Evolutionary conservation across 1,139 yeast genomes (phyloP).

Genomic region (Candida pseudoviswanathii): DNA sequence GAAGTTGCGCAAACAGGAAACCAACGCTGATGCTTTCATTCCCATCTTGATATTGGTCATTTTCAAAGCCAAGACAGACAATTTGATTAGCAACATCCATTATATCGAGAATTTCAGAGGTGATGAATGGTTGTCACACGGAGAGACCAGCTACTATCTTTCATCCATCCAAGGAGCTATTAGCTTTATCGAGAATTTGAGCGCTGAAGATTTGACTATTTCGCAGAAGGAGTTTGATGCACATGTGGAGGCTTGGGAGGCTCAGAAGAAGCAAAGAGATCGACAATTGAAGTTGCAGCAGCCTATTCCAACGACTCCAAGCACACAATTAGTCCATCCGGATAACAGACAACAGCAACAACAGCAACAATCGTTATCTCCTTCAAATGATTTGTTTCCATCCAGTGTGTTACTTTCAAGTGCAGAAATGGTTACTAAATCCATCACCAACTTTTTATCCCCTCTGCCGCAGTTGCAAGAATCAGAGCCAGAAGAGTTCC

Average conservation of each 20-base stretch:
- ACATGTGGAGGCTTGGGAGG: conserved; percentile 53
- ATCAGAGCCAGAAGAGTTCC: conserved; percentile 6
- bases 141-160: conserved; percentile 87
- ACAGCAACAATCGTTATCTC: conserved; percentile 1
- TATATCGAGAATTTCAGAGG: conserved; percentile 85
- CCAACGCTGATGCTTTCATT: conserved; percentile 89
- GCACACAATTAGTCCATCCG: conserved; percentile 16
- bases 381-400: conserved; percentile 40
- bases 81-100: conserved; percentile 73
- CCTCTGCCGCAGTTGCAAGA: conserved; percentile 36
- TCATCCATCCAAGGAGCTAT: conserved; percentile 88
- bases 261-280: conserved; percentile 25
- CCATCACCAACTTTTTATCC: conserved; percentile 46
- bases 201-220: conserved; percentile 61
- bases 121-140: conserved; percentile 66
- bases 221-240: conserved; percentile 55
- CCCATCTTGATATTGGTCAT: conserved; percentile 84
- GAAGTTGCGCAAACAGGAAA: conserved; percentile 68
- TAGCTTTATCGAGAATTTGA: conserved; percentile 67
- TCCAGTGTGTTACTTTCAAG: conserved; percentile 53
- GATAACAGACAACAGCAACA: not conserved
- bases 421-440: conserved; percentile 55
- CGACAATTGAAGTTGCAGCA: conserved; percentile 5
- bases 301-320: conserved; percentile 21
- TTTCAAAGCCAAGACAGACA: conserved; percentile 62